Percentiles rank a stretch among this genome's conserved stretches.
These are phyloP conservation scores for Trametes meyenii DNA, from an alignment of 768 basidiomycete species.

Conservation along the genomic window DNA sequence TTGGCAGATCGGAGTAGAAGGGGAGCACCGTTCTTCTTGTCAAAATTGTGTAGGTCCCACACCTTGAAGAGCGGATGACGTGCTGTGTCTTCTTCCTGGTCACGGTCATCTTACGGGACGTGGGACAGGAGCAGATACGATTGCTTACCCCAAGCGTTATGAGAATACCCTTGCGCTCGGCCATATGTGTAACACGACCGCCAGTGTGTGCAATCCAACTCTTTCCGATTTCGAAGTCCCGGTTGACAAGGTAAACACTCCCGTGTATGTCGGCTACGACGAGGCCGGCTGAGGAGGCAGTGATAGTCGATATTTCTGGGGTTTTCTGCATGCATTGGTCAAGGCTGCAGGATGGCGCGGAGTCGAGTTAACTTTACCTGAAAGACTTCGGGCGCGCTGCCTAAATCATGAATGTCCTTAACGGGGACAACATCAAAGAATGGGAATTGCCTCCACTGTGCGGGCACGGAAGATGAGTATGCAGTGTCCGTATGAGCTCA, in stretches of 20 bases:
- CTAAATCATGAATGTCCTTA: constrained; percentile 78
- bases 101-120: background rate
- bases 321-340: constrained; percentile 46
- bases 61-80: constrained; percentile 78
- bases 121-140: background rate
- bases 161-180: constrained; percentile 76
- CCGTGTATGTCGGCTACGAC: constrained; percentile 88
- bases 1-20: constrained; percentile 73
- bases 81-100: constrained; percentile 73
- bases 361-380: constrained; percentile 48
- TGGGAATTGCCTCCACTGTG: constrained; percentile 68
- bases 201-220: constrained; percentile 82
- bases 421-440: constrained; percentile 85
- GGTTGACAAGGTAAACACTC: constrained; percentile 73
- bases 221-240: constrained; percentile 66
- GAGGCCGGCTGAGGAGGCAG: constrained; percentile 64
- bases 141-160: constrained; percentile 83
- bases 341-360: constrained; percentile 3
- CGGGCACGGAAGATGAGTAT: background rate
- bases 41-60: constrained; percentile 80
- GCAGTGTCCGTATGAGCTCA: background rate
- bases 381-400: constrained; percentile 76
- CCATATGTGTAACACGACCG: constrained; percentile 87
- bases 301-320: constrained; percentile 72
- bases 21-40: constrained; percentile 66